Conservation (phyloP, 345 rosid species). For the Bruguiera parviflora region DNA sequence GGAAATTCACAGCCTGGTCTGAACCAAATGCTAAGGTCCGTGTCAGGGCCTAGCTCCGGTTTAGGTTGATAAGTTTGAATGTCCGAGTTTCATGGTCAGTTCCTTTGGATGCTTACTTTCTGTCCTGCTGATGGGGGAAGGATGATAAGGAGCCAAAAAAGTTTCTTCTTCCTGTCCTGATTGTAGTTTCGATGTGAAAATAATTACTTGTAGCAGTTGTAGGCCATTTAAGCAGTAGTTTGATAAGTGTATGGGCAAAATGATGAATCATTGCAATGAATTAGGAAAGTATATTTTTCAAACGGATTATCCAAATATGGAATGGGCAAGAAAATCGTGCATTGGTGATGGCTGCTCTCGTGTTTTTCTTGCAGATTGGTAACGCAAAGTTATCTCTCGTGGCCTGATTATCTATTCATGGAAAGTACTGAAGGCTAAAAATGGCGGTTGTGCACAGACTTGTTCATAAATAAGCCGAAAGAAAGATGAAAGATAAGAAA, state of each 20-base stretch:
- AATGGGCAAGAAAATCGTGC: too few relatives aligned
- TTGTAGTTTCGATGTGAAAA: slow-evolving; percentile 17
- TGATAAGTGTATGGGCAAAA: slow-evolving; percentile 10
- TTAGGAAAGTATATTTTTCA: slow-evolving; percentile 6
- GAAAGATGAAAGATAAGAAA: too few relatives aligned
- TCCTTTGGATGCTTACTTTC: slow-evolving; percentile 10
- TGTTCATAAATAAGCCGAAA: too few relatives aligned
- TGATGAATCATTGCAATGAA: slow-evolving; percentile 15
- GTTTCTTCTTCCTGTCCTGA: background rate
- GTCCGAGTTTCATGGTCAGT: slow-evolving; percentile 3
- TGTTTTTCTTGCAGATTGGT: too few relatives aligned
- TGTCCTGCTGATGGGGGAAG: slow-evolving; percentile 5
- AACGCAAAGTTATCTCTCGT: too few relatives aligned
- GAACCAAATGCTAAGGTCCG: slow-evolving; percentile 64
- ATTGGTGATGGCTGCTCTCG: too few relatives aligned
- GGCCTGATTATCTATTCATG: too few relatives aligned
- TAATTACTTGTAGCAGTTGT: slow-evolving; percentile 13
- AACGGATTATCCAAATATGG: too few relatives aligned
- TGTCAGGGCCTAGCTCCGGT: slow-evolving; percentile 59
- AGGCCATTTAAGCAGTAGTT: slow-evolving; percentile 31
- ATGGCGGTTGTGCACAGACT: too few relatives aligned
- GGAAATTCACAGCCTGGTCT: slow-evolving; percentile 52
- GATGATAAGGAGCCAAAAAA: slow-evolving; percentile 8
- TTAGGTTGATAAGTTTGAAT: slow-evolving; percentile 40
- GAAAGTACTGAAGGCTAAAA: too few relatives aligned